Conservation (phyloP, 352 stramenopile species). For the Globisporangium mamillatum region DNA sequence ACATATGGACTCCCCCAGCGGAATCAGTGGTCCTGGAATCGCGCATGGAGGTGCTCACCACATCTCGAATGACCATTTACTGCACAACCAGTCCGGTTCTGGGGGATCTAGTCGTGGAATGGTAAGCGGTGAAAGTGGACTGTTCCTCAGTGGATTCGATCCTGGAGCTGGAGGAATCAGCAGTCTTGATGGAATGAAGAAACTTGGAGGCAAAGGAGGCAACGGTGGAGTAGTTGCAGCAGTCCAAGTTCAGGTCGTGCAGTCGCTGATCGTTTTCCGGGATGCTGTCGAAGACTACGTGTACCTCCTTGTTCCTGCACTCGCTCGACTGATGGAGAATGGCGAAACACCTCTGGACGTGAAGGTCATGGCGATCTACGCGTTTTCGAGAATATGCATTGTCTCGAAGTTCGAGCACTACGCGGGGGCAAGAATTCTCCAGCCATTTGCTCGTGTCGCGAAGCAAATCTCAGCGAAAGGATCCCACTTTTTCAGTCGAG, state of each 20-base stretch:
- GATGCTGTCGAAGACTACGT: slow-evolving; percentile 93
- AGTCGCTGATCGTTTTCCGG: slow-evolving; percentile 90
- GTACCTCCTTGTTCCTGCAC: slow-evolving; percentile 91
- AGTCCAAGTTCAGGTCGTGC: slow-evolving; percentile 81
- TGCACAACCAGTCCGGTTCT: slow-evolving; percentile 2
- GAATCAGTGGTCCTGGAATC: neutral
- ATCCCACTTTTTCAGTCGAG: slow-evolving; percentile 61
- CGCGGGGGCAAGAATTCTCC: slow-evolving; percentile 65
- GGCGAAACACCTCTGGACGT: slow-evolving; percentile 82
- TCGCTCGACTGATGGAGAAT: slow-evolving; percentile 92
- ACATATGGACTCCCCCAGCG: slow-evolving; percentile 1
- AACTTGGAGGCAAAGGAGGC: slow-evolving; percentile 16
- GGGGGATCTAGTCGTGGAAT: neutral
- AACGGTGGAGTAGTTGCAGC: slow-evolving; percentile 28
- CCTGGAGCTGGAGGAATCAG: slow-evolving; percentile 6
- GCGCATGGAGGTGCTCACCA: slow-evolving; percentile 16
- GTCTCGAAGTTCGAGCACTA: slow-evolving; percentile 79
- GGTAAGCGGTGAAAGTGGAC: slow-evolving; percentile 4
- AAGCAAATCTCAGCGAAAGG: slow-evolving; percentile 74
- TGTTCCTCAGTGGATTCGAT: slow-evolving; percentile 28
- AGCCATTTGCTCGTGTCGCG: slow-evolving; percentile 66
- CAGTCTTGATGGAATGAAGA: slow-evolving; percentile 21
- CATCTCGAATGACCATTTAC: slow-evolving; percentile 11
- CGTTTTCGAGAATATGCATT: slow-evolving; percentile 59
- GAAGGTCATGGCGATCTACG: slow-evolving; percentile 72